Evolutionary conservation across 371 early-diverging fungal genomes (phyloP).

Genomic region (Apophysomyces sp.): DNA sequence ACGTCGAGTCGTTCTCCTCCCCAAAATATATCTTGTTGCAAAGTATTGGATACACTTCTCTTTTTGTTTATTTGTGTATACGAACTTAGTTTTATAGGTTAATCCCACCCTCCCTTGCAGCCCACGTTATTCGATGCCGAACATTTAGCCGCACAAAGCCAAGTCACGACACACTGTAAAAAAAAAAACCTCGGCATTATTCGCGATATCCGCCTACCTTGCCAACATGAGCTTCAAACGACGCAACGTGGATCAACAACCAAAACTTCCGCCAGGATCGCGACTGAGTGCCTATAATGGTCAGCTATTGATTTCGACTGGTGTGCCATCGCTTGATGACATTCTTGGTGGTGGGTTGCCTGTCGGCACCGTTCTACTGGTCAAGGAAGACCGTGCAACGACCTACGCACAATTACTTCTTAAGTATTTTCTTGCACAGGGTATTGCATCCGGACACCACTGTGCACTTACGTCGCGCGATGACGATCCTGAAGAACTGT

Average conservation of each 20-base stretch:
- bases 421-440: constrained; percentile 86
- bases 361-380: constrained; percentile 75
- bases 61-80: too few species aligned
- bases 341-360: constrained; percentile 87
- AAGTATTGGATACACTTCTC: too few species aligned
- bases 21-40: too few species aligned
- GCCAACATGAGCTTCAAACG: constrained; percentile 67
- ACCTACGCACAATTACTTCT: constrained; percentile 81
- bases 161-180: too few species aligned
- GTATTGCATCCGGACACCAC: constrained; percentile 75
- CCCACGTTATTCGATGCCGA: too few species aligned
- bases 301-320: constrained; percentile 79
- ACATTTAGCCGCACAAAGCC: too few species aligned
- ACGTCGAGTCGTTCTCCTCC: too few species aligned
- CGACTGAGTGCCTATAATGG: constrained; percentile 80
- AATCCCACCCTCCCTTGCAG: too few species aligned
- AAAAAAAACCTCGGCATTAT: too few species aligned
- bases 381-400: constrained; percentile 83
- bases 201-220: background rate
- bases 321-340: constrained; percentile 89
- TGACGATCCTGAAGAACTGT: constrained; percentile 55
- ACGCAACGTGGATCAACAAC: constrained; percentile 62
- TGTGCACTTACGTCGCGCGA: constrained; percentile 70
- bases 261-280: constrained; percentile 74
- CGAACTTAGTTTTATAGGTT: too few species aligned